Conservation (phyloP, 2,329 filamentous ascomycete species). For the Ceratocystis alfenasii region DNA sequence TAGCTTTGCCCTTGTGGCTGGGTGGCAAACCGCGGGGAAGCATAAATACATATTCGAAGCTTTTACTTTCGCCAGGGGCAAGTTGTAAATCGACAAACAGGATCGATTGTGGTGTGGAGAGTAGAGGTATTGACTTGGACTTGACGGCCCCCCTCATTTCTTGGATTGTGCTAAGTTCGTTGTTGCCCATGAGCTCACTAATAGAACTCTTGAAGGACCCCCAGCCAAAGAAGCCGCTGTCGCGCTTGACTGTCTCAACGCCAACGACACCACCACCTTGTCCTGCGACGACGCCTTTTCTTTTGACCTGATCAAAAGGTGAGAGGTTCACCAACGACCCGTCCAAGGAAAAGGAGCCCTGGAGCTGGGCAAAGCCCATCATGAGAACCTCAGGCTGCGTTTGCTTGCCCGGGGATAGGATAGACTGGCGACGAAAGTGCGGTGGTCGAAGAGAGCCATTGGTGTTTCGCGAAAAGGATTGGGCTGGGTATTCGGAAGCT, state of each 20-base stretch:
- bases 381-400: conserved; percentile 66
- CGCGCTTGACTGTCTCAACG: conserved; percentile 58
- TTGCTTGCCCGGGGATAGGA: conserved; percentile 31
- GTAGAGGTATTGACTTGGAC: conserved; percentile 73
- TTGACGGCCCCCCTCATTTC: conserved; percentile 86
- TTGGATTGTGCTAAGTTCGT: conserved; percentile 83
- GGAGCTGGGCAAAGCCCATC: conserved; percentile 95
- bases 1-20: conserved; percentile 78
- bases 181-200: conserved; percentile 72
- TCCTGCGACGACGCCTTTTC: conserved; percentile 78
- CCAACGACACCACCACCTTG: conserved; percentile 81
- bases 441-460: conserved; percentile 30
- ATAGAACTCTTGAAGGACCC: conserved; percentile 77
- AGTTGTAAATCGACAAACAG: conserved; percentile 87
- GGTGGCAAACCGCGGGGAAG: conserved; percentile 84
- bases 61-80: conserved; percentile 74
- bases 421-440: conserved; percentile 38
- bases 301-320: conserved; percentile 90
- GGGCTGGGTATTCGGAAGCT: conserved; percentile 71
- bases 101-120: conserved; percentile 93
- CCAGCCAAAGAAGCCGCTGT: conserved; percentile 77
- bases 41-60: conserved; percentile 75
- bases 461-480: conserved; percentile 28
- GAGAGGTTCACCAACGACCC: conserved; percentile 80
- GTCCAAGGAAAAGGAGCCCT: conserved; percentile 83